These are phyloP conservation scores for Heritiera fomes DNA, from an alignment of 345 rosid genomes.

Conservation along the genomic window DNA sequence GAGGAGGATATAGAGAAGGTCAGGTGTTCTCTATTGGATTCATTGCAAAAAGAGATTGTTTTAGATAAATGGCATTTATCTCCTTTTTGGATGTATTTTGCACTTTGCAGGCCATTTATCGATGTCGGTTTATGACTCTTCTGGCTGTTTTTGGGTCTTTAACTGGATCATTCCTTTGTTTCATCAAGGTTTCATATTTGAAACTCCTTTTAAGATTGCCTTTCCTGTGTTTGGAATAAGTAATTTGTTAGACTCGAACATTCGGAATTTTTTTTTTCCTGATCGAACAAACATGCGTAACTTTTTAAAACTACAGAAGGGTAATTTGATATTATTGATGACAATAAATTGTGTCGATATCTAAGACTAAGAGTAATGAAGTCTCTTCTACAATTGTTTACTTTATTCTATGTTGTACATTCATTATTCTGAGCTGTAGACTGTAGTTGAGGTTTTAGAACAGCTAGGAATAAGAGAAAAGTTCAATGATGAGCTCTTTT, in stretches of 20 bases:
- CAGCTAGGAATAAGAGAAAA: neutral
- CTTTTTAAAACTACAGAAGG: no score
- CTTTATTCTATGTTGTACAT: neutral
- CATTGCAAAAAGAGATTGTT: neutral
- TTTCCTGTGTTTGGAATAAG: neutral
- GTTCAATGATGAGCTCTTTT: neutral
- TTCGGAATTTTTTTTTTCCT: no score
- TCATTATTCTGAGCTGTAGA: neutral
- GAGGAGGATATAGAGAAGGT: conserved; percentile 80
- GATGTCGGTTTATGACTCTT: conserved; percentile 71
- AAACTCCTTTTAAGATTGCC: neutral
- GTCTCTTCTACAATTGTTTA: neutral
- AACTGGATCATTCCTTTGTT: conserved; percentile 72
- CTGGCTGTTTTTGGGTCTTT: conserved; percentile 78
- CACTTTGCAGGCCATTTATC: conserved; percentile 50
- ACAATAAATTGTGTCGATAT: no score
- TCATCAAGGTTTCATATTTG: conserved; percentile 56
- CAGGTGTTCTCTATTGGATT: neutral
- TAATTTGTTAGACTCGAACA: no score
- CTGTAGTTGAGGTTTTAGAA: neutral
- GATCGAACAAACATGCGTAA: neutral
- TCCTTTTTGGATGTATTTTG: conserved; percentile 14
- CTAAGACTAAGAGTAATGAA: neutral
- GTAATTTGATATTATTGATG: neutral
- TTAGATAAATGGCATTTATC: neutral